phyloP scores from a whole-genome alignment of 1,284 basidiomycete species.

The Ceratobasidium sp. region DNA sequence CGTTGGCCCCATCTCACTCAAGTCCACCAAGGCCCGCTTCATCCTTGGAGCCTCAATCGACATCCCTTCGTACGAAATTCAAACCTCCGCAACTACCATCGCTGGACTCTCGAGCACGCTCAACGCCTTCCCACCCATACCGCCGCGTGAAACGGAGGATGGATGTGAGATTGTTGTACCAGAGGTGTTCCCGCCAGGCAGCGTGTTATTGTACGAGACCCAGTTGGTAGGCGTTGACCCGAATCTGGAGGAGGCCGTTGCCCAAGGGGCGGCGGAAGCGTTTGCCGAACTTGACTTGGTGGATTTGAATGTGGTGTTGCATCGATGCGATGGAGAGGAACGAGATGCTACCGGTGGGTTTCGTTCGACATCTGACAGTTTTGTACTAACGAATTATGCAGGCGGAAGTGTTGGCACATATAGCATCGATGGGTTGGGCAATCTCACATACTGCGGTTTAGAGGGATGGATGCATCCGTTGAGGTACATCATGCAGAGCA shows the following conservation, averaged over 20 bases:
- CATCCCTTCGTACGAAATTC: constrained; percentile 69
- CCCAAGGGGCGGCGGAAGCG: constrained; percentile 72
- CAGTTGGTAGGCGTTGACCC: constrained; percentile 74
- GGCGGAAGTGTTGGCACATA: constrained; percentile 78
- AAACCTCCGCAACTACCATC: constrained; percentile 67
- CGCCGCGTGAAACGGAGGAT: constrained; percentile 67
- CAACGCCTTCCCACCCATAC: constrained; percentile 67
- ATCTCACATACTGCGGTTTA: constrained; percentile 87
- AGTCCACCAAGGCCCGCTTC: constrained; percentile 80
- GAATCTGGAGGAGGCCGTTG: constrained; percentile 76
- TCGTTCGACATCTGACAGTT: neutral
- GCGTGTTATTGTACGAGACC: constrained; percentile 90
- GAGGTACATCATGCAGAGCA: constrained; percentile 81
- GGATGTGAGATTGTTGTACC: constrained; percentile 81
- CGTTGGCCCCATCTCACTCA: constrained; percentile 87
- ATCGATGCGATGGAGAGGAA: constrained; percentile 90
- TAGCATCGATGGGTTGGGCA: constrained; percentile 76
- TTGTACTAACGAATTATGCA: neutral
- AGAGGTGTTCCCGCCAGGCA: constrained; percentile 89
- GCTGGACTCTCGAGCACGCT: constrained; percentile 80
- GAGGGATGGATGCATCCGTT: constrained; percentile 96
- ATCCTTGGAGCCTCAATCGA: constrained; percentile 81
- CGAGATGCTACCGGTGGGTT: constrained; percentile 74
- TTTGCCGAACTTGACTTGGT: constrained; percentile 82
- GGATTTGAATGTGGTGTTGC: constrained; percentile 85